Conservation (phyloP, 2,329 filamentous ascomycete genomes). For the Dothistroma pini region DNA sequence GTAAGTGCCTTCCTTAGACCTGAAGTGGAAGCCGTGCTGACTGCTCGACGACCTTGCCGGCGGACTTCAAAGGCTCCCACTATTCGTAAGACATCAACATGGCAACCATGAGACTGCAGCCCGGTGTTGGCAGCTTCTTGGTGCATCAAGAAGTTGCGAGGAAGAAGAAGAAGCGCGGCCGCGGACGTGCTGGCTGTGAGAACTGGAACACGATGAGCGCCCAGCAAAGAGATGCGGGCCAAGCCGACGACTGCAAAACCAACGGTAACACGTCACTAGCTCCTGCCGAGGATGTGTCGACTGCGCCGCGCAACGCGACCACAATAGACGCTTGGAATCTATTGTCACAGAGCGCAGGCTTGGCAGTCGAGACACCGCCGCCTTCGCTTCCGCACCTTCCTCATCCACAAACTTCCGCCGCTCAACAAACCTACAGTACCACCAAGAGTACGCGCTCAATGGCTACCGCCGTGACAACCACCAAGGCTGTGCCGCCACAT, state of each 20-base stretch:
- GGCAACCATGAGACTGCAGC: not conserved
- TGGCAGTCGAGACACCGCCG: not conserved
- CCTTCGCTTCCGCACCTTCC: not conserved
- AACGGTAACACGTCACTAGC: not conserved
- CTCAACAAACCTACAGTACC: not conserved
- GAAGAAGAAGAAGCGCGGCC: not conserved
- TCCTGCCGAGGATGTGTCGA: not conserved
- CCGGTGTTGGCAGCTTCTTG: not conserved
- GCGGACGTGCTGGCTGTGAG: not conserved
- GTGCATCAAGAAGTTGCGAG: not conserved
- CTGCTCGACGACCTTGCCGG: not conserved
- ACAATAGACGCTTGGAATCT: not conserved
- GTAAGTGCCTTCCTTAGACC: not conserved
- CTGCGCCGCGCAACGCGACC: not conserved
- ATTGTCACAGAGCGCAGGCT: not conserved
- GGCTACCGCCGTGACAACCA: not conserved
- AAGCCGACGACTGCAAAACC: not conserved
- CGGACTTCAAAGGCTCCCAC: slow-evolving; percentile 1
- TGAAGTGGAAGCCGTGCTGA: not conserved
- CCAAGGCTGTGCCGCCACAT: slow-evolving; percentile 5
- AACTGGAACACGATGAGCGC: not conserved
- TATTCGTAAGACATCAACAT: not conserved
- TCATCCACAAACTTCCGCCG: not conserved
- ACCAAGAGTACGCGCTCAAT: not conserved
- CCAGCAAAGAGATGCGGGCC: not conserved